Conservation (phyloP, 345 rosid species). For the Noccaea caerulescens region DNA sequence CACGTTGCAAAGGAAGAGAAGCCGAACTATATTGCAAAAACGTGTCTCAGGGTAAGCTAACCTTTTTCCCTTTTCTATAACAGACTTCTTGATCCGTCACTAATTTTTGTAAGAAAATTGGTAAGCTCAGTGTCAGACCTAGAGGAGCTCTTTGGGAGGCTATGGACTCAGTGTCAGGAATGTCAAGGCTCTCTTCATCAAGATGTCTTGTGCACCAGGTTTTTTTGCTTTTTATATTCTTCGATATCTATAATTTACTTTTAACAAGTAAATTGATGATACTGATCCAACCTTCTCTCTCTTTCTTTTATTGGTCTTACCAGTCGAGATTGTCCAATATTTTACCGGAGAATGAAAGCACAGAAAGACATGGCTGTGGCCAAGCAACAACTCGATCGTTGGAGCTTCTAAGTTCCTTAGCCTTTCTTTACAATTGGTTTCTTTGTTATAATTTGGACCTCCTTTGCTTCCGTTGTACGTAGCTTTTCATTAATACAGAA, state of each 20-base stretch:
- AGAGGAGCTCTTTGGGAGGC: slow-evolving; percentile 80
- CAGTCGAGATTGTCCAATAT: slow-evolving; percentile 99
- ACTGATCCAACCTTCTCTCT: slow-evolving; percentile 17
- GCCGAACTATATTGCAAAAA: slow-evolving; percentile 88
- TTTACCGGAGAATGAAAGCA: slow-evolving; percentile 93
- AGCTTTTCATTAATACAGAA: slow-evolving; percentile 20
- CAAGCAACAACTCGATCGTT: slow-evolving; percentile 72
- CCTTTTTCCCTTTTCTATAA: slow-evolving; percentile 25
- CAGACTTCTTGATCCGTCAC: background rate
- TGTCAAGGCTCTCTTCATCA: slow-evolving; percentile 99
- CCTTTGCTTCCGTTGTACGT: slow-evolving; percentile 22
- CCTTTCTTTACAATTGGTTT: slow-evolving; percentile 12
- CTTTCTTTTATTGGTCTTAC: slow-evolving; percentile 5
- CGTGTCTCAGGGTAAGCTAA: slow-evolving; percentile 74
- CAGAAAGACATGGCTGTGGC: slow-evolving; percentile 96
- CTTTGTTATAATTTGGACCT: background rate
- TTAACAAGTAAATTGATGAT: background rate
- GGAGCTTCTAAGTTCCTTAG: slow-evolving; percentile 63
- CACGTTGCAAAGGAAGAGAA: slow-evolving; percentile 93
- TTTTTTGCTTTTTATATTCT: slow-evolving; percentile 4
- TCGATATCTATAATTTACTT: background rate
- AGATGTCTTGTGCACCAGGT: slow-evolving; percentile 98
- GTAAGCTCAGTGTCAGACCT: slow-evolving; percentile 74
- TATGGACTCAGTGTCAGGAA: slow-evolving; percentile 98
- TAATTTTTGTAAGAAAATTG: background rate